Evolutionary conservation across 2,329 filamentous ascomycete genomes (phyloP).

Genomic region (Gnomoniopsis smithogilvyi): DNA sequence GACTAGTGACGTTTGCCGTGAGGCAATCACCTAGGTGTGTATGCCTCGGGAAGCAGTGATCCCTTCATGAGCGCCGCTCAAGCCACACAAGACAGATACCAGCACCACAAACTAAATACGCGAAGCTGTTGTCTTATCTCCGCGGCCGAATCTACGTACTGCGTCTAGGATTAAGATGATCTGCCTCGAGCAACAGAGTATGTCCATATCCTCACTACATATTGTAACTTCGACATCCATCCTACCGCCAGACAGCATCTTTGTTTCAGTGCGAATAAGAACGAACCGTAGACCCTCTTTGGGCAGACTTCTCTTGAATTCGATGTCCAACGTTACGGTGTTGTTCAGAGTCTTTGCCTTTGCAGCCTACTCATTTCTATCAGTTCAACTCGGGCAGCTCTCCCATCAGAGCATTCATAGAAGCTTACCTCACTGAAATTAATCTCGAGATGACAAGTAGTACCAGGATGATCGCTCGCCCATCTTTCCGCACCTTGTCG

Average conservation of each 20-base stretch:
- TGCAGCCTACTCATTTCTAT: neutral
- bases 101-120: neutral
- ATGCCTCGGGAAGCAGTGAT: too few relatives aligned
- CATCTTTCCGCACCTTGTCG: conserved; percentile 18
- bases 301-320: conserved; percentile 25
- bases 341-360: conserved; percentile 17
- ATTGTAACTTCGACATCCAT: conserved; percentile 24
- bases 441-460: conserved; percentile 17
- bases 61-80: too few relatives aligned
- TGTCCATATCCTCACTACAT: conserved; percentile 22
- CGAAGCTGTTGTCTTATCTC: neutral
- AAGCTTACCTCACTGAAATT: conserved; percentile 19
- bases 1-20: too few relatives aligned
- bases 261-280: conserved; percentile 21
- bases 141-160: conserved; percentile 19
- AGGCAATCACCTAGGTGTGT: too few relatives aligned
- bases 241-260: conserved; percentile 22
- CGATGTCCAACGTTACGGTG: conserved; percentile 25
- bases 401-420: neutral
- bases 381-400: too few relatives aligned
- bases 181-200: conserved; percentile 21
- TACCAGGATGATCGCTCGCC: conserved; percentile 23
- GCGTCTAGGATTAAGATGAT: conserved; percentile 22
- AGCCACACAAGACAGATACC: too few relatives aligned
- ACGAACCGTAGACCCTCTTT: conserved; percentile 21